Base-by-base conservation (phyloP, 345 rosid species). In the Litchi chinensis region DNA sequence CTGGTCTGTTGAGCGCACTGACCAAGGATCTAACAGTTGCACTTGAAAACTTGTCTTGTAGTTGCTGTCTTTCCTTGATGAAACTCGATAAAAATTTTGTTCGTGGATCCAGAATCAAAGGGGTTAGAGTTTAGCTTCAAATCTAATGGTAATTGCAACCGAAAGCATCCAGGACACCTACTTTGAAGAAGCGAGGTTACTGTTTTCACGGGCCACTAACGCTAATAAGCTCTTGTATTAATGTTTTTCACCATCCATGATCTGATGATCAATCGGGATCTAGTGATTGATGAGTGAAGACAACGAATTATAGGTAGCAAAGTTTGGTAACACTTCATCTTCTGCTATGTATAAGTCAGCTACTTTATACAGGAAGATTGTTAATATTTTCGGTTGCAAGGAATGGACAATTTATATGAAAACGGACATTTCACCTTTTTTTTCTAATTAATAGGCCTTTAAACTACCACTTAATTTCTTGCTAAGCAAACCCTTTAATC, bases 401-500 rank as follows among this genome's bases (percentile, higher is more conserved):
- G 71, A 70, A 72, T 74, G 71, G 78, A 50, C 72, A 79, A 73
- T 57, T 6, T 8, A n/a, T 56, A 68, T 13, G 71, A 79, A 79
- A 80, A 71, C 43, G 24, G 84, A 86, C 88, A 64, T 59, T 77
- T 75, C 80, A 86, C 74, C 86, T 79, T 69, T 78, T 69, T 78
- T 26, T 83, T 16, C 6, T 28, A n/a, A 57, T 5, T 21, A 57
- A 57, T 57, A 66, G 44, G 21, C 52, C 46, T 76, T 79, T 41
- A 50, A 73, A 68, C 73, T 43, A 48, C 79, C 76, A 48, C 62
- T 59, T 75, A 70, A 71, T 73, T 82, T 62, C 40, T 69, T 70
- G n/a, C 71, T 48, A 83, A 80, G 80, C 75, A 78, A 82, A 65
- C 68, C 62, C 19, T 54, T 10, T 15, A 71, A 13, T 76, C 62